Base-by-base conservation (phyloP, 192 early-diverging fungal genomes). In the Powellomyces hirtus region DNA sequence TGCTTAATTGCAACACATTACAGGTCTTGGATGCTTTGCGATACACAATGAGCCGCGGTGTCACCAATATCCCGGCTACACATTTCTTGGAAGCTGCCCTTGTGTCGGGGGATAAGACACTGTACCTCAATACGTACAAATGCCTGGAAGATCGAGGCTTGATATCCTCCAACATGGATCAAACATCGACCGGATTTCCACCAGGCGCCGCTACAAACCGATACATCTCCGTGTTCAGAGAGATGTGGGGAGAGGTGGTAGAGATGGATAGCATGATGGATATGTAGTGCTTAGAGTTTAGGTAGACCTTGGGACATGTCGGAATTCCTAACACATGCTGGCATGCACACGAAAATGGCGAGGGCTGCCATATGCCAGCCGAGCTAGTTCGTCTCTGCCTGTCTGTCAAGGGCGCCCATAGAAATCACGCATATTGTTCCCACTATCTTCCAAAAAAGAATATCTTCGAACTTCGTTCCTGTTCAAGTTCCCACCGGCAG, bases 51-150 rank as follows among this genome's bases (percentile, higher is more conserved):
- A 35, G 63, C 22, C 38, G 53, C 11, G 55, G 37, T 7, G 38
- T 42, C 14, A 38, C 56, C 20, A 33, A 18, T 6, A 38, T 77
- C 8, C 35, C 51, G 1, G 44, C 64, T 29, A 31, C 66, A 6
- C 45, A 16, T 38, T 78, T 77, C 60, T 50, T 83, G 44, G 81
- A 83, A 50, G 51, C 72, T 20, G 73, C 74, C 14, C 42, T 67
- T 34, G 27, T 37, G n/a, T 45, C 72, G 14, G 67, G 61, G 27
- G 71, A 79, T 49, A 59, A 69, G 36, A 78, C 78, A 4, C 66
- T 80, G 31, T 83, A 78, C 64, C 58, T 83, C 67, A 83, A 79
- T 51, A 71, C 74, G 35, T 83, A 62, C 59, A 35, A 60, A n/a
- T 60, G 33, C 37, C 66, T 83, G 18, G 81, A 83, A 67, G 76